Evolutionary conservation across 768 basidiomycete species (phyloP), one percentile per base, ranked within the genome.

Genomic region (Rhizopogon rudus): DNA sequence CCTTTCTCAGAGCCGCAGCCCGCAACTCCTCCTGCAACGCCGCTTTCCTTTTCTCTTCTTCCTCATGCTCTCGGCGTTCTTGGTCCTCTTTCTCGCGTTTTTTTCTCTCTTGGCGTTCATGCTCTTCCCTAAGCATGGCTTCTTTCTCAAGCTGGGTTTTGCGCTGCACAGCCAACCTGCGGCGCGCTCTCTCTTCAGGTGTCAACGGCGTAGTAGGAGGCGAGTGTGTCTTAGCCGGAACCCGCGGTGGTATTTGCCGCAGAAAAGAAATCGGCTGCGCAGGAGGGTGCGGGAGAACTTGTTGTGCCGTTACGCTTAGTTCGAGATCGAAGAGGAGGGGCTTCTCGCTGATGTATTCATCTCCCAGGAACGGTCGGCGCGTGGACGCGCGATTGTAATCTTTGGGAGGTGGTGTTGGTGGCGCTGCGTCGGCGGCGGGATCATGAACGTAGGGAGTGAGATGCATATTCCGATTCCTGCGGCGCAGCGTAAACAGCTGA

Each of bases 81-180:
- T 56, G 48, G 17, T 59, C 58, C 41, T 46, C 43, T 40, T 51
- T 60, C 44, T 60, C 43, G 14, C 59, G 57, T 57, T 68, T 76
- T n/a, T 73, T 63, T 20, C 63, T 66, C 1, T 70, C 70, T 58
- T 78, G 77, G 50, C 73, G 67, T 57, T 72, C 68, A 37, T 63
- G 70, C 60, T 86, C 83, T 57, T 79, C 77, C 54, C 63, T 66
- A 35, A 73, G 31, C 5, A 76, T 77, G 40, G 73, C 69, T 50
- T 70, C 61, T 51, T 81, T 79, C 52, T 82, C 80, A 25, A 54
- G 59, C 44, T 72, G 57, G 9, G 46, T 61, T 33, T 63, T 65
- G 12, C 58, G 65, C 2, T 63, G 61, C 33, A 45, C 9, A 20
- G 62, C 69, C 44, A 56, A 53, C n/a, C 55, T 55, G 17, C 62